These are phyloP conservation scores for Crotalaria pallida DNA, from an alignment of 306 rosid genomes.

Conservation along the genomic window DNA sequence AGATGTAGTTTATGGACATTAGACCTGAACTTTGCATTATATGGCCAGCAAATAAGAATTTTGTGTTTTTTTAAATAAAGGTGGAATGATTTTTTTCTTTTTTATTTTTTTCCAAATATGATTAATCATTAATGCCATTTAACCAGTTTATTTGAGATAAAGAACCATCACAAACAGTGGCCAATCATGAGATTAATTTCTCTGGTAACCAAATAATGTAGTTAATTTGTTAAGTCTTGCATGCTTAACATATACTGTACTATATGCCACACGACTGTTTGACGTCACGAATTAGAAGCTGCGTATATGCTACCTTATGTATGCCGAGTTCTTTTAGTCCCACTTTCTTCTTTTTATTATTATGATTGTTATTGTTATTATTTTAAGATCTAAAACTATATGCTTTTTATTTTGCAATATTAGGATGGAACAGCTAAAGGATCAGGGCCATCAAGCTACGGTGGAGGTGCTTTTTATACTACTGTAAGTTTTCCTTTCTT, in stretches of 20 bases:
- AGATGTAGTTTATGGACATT: neutral
- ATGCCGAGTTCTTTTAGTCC: neutral
- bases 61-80: neutral
- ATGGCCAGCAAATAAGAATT: neutral
- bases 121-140: neutral
- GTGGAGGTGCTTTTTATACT: slow-evolving; percentile 64
- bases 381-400: neutral
- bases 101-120: too few relatives aligned
- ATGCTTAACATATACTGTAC: neutral
- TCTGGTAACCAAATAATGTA: neutral
- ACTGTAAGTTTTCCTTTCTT: slow-evolving; percentile 45
- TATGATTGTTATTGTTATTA: neutral
- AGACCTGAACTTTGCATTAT: neutral
- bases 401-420: slow-evolving; percentile 10
- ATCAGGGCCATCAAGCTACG: slow-evolving; percentile 49
- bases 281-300: slow-evolving; percentile 2
- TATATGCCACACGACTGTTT: neutral
- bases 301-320: slow-evolving; percentile 1
- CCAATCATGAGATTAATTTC: neutral
- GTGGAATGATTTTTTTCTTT: neutral
- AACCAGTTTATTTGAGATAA: neutral
- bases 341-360: neutral
- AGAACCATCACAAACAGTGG: neutral
- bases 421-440: slow-evolving; percentile 44
- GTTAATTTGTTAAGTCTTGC: neutral